Evolutionary conservation across 2,329 filamentous ascomycete genomes (phyloP), one percentile per base, ranked within the genome.

Genomic region (Tolypocladium endophyticum): DNA sequence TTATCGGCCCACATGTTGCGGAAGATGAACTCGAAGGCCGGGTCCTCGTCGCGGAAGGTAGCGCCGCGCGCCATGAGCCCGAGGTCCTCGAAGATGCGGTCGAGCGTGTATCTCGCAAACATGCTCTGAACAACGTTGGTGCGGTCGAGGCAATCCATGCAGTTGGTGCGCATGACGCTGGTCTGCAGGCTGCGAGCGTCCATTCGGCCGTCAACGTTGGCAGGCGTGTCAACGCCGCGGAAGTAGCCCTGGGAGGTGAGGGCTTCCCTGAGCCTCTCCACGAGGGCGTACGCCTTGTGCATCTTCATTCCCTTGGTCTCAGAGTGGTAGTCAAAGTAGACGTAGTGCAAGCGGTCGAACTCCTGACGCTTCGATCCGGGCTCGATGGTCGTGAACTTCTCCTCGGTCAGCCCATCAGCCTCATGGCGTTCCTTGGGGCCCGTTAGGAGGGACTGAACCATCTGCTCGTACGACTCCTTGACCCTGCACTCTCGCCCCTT

Each of bases 1-100:
- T 99, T 99, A 75, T 99, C 94, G 36, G 94, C 94, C 94, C 94
- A 99, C 20, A 97, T 81, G 74, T 97, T 97, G 65, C 94, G 90
- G 84, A 97, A 99, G 61, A 97, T 78, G 67, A 88, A 81, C 73
- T 97, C 92, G 71, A 99, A 99, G 1, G 81, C 84, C 16, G 82
- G 77, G 69, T 97, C 91, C 67, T 92, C 89, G 60, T 81, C 78
- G 50, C 87, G 86, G 66, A 94, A 92, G 28, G 82, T 86, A 68
- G 93, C 85, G 59, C 92, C 92, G 33, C 85, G 83, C 58, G 83
- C 75, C 67, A 97, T 83, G 57, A 97, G 77, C 41, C 92, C 92
- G 4, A 91, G 77, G 67, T 97, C 93, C 63, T 87, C 83, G 60
- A 99, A 85, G 79, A 96, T 94, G 64, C 92, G 87, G 62, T 92